Evolutionary conservation across 2,329 filamentous ascomycete genomes (phyloP).

Genomic region (Pezicula rhizophila): DNA sequence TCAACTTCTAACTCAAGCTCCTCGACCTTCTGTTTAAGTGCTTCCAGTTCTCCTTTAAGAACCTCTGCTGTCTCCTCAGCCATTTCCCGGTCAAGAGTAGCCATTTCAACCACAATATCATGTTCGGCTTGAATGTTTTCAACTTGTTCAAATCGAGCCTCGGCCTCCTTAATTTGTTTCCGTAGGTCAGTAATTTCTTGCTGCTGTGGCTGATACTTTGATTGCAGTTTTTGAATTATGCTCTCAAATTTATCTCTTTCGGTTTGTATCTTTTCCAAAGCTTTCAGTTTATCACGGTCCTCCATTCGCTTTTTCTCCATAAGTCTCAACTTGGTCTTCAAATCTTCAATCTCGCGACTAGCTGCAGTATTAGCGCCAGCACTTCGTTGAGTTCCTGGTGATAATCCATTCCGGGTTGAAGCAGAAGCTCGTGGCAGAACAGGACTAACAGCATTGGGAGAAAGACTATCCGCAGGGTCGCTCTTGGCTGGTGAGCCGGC

Average conservation of each 20-base stretch:
- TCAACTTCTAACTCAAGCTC: constrained; percentile 86
- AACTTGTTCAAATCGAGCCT: constrained; percentile 61
- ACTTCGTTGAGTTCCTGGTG: constrained; percentile 17
- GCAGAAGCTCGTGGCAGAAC: constrained; percentile 19
- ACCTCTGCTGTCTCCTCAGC: constrained; percentile 88
- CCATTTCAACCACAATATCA: constrained; percentile 78
- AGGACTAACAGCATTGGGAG: constrained; percentile 25
- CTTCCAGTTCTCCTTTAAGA: constrained; percentile 72
- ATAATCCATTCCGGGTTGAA: constrained; percentile 15
- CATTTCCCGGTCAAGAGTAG: constrained; percentile 88
- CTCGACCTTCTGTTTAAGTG: constrained; percentile 68
- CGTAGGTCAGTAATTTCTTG: constrained; percentile 73
- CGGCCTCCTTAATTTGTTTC: constrained; percentile 70
- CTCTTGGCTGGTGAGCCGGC: constrained; percentile 40
- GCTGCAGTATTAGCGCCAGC: constrained; percentile 21
- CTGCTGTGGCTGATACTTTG: constrained; percentile 80
- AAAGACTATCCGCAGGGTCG: constrained; percentile 33
- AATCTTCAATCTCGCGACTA: constrained; percentile 68
- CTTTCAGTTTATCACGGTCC: constrained; percentile 78
- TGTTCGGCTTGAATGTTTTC: constrained; percentile 76
- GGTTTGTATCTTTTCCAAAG: constrained; percentile 66
- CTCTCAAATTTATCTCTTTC: constrained; percentile 74
- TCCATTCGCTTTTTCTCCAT: constrained; percentile 83
- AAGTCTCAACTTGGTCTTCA: constrained; percentile 80
- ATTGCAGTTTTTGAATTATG: constrained; percentile 85